A percentile compares a stretch with the other conserved stretches of the same genome.
phyloP scores from a whole-genome alignment of 2,329 filamentous ascomycete species.

The Neopestalotiopsis clavispora region DNA sequence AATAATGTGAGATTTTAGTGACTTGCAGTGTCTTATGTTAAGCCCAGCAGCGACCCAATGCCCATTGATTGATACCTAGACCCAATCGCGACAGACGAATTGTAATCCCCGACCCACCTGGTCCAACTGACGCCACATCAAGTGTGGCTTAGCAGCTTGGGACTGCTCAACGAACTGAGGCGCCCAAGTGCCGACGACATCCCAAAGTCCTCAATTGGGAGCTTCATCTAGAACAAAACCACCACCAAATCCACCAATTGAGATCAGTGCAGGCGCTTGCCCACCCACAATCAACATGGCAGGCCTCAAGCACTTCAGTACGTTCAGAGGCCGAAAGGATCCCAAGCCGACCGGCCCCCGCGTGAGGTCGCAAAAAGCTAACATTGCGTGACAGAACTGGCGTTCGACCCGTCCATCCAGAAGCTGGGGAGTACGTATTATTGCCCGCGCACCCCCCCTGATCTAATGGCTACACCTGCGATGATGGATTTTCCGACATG shows the following conservation, averaged over 20 bases:
- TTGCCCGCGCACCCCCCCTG: neutral
- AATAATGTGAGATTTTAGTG: too few relatives aligned
- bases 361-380: constrained; percentile 26
- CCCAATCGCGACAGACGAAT: neutral
- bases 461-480: neutral
- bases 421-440: constrained; percentile 49
- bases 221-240: neutral
- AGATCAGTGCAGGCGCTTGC: constrained; percentile 26
- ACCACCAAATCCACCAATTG: constrained; percentile 13
- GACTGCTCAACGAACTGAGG: neutral
- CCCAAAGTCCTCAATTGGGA: constrained; percentile 7
- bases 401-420: constrained; percentile 52
- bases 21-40: too few relatives aligned
- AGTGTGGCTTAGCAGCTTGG: neutral
- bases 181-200: constrained; percentile 12
- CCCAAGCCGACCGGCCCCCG: constrained; percentile 13
- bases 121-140: neutral
- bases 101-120: neutral
- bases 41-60: neutral
- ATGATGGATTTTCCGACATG: neutral
- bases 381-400: constrained; percentile 43
- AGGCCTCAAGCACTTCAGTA: constrained; percentile 49
- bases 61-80: neutral
- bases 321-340: constrained; percentile 21
- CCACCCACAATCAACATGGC: constrained; percentile 43